phyloP scores from a whole-genome alignment of 2,329 filamentous ascomycete genomes.

The Coniochaeta sp. region DNA sequence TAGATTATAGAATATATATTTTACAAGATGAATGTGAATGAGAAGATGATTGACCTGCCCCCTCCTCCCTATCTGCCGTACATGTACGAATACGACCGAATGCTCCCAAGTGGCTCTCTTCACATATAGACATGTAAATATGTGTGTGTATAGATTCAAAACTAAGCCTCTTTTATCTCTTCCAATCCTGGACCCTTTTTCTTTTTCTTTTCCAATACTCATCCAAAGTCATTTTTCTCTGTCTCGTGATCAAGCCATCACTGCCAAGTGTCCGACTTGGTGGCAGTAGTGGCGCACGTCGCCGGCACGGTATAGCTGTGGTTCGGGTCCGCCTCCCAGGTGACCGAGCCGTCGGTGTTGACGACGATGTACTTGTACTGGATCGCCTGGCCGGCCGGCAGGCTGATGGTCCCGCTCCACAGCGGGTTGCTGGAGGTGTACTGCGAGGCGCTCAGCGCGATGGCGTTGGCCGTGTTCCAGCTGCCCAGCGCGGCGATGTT shows the following conservation, averaged over 20 bases:
- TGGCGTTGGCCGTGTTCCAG: slow-evolving; percentile 49
- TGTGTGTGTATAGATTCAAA: too few relatives aligned
- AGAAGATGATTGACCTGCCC: too few relatives aligned
- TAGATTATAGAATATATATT: not conserved
- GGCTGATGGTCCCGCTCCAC: slow-evolving; percentile 49
- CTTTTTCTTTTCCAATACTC: too few relatives aligned
- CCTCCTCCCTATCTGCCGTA: not conserved
- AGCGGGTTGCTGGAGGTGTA: slow-evolving; percentile 54
- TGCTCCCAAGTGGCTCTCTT: too few relatives aligned
- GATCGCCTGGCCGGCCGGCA: slow-evolving; percentile 48
- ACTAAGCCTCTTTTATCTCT: not conserved
- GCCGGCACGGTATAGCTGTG: slow-evolving; percentile 28
- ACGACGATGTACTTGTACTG: slow-evolving; percentile 65
- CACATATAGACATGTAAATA: not conserved
- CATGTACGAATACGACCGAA: not conserved
- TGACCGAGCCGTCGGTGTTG: slow-evolving; percentile 41
- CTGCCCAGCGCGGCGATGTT: slow-evolving; percentile 49
- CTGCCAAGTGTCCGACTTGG: slow-evolving; percentile 25
- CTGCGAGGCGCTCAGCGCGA: slow-evolving; percentile 47
- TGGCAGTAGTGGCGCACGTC: slow-evolving; percentile 20
- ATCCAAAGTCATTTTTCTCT: too few relatives aligned
- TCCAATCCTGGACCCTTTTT: too few relatives aligned
- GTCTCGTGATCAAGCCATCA: slow-evolving; percentile 2
- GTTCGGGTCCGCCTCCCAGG: slow-evolving; percentile 59
- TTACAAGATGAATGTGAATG: not conserved